A percentile compares a stretch with the other conserved stretches of the same genome.
Conservation (phyloP, 2,329 filamentous ascomycete species). For the Verticillium nonalfalfae region DNA sequence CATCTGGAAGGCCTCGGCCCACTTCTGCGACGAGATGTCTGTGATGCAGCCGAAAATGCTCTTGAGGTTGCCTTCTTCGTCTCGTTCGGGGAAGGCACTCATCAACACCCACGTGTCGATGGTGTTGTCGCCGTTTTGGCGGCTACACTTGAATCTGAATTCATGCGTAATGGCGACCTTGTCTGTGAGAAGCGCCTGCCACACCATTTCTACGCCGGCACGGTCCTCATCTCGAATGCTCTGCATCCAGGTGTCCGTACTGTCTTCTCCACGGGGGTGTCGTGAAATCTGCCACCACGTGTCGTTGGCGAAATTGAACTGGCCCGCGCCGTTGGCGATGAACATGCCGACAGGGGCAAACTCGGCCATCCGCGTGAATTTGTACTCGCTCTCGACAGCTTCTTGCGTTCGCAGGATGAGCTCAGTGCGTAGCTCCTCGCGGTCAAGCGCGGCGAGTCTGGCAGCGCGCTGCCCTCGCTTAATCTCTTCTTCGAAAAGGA, state of each 20-base stretch:
- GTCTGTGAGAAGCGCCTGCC: conserved; percentile 55
- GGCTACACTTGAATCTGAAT: conserved; percentile 67
- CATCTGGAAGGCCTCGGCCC: conserved; percentile 74
- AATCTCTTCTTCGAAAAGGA: conserved; percentile 80
- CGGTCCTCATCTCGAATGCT: conserved; percentile 64
- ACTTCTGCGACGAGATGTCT: conserved; percentile 81
- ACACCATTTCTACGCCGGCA: conserved; percentile 49
- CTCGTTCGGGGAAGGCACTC: conserved; percentile 68
- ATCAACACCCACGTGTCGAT: conserved; percentile 73
- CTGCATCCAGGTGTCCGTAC: conserved; percentile 64
- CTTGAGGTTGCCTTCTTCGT: conserved; percentile 58
- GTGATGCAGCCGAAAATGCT: conserved; percentile 77
- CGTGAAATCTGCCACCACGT: conserved; percentile 69
- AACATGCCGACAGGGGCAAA: conserved; percentile 81
- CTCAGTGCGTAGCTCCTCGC: conserved; percentile 71
- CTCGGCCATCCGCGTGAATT: conserved; percentile 79
- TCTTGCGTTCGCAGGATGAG: conserved; percentile 59
- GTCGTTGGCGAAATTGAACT: conserved; percentile 76
- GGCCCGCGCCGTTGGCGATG: conserved; percentile 66
- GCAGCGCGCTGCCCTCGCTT: conserved; percentile 67
- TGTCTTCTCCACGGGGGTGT: conserved; percentile 52
- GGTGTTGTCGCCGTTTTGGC: conserved; percentile 51
- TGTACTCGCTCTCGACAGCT: conserved; percentile 63
- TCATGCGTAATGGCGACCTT: conserved; percentile 62
- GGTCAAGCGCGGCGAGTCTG: conserved; percentile 67